Evolutionary conservation across 768 basidiomycete species (phyloP), one percentile per base, ranked within the genome.

Genomic region (Leccinum longicurvipes): DNA sequence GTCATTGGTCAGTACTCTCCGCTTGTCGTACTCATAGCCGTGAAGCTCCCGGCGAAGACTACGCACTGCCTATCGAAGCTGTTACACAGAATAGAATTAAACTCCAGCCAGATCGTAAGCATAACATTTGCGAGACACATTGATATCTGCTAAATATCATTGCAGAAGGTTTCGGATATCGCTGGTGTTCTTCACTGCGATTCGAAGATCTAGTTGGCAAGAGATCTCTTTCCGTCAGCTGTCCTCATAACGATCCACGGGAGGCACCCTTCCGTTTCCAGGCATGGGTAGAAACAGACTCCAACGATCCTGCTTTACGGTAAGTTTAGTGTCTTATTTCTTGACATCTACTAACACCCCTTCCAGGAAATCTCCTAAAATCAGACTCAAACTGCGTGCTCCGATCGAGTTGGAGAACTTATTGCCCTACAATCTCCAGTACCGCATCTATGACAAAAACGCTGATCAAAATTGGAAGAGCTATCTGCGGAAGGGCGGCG

Each of bases 361-460:
- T 54, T 42, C 1, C 66, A 97, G 93, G 56, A 85, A 83, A 72
- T 87, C 89, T 60, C 96, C 97, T 2, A 88, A 85, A 69, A 83
- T 98, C 55, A 85, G 83, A 46, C 77, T 99, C 49, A 87, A 84
- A 57, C 83, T 99, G 45, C 86, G 93, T 32, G 93, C 97, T 14
- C 97, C 97, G 0, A 79, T 99, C 25, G 96, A 99, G 66, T 75
- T 99, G 10, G 96, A 99, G 73, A 99, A 99, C 67, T 75, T 98
- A 19, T 75, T 98, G 23, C 97, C 97, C 1, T 97, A 87, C 73
- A 93, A 98, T 63, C 72, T 98, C 50, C 87, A 93, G 63, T 99
- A 97, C 74, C 83, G 93, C n/a, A 89, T 98, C 31, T 98, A 93
- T 61, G 95, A 99, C 77, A 97, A 94, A 75, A 84, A 97, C 59